These are phyloP conservation scores for Fusarium oxysporum DNA, from an alignment of 2,329 filamentous ascomycete genomes.

Conservation along the genomic window DNA sequence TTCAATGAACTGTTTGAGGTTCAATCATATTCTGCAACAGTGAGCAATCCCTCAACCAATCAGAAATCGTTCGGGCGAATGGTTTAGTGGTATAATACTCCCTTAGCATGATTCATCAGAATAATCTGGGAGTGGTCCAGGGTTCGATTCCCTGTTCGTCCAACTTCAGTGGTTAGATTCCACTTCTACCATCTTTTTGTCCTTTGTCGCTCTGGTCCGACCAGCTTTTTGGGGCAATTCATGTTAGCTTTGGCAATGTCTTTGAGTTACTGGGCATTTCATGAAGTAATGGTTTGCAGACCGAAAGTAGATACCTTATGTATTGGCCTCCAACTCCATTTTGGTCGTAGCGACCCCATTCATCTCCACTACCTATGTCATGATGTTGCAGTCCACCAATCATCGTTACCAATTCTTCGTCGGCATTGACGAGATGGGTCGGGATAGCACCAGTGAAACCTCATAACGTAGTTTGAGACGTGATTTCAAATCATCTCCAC, in stretches of 20 bases:
- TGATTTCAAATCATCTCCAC: constrained; percentile 16
- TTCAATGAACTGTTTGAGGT: rapidly evolving
- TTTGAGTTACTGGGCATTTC: neutral
- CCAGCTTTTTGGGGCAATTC: rapidly evolving
- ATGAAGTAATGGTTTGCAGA: neutral
- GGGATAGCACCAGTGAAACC: neutral
- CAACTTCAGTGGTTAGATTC: neutral
- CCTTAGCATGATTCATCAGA: constrained; percentile 3
- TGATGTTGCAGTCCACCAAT: neutral
- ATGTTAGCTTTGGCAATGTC: rapidly evolving
- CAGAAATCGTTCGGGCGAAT: constrained; percentile 9
- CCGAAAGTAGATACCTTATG: neutral
- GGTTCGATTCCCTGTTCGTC: constrained; percentile 17
- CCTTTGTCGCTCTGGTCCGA: rapidly evolving
- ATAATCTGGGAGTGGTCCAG: constrained; percentile 10
- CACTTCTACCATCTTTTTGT: neutral
- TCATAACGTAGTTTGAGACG: neutral
- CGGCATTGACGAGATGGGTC: neutral
- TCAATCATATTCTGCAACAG: rapidly evolving
- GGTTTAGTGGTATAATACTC: constrained; percentile 24
- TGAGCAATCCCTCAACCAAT: neutral
- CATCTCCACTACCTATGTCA: constrained; percentile 4
- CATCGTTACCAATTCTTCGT: neutral
- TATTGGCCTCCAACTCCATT: neutral
- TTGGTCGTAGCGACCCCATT: neutral